Evolutionary conservation across 768 basidiomycete genomes (phyloP).

Genomic region (Psilocybe subaeruginosa): DNA sequence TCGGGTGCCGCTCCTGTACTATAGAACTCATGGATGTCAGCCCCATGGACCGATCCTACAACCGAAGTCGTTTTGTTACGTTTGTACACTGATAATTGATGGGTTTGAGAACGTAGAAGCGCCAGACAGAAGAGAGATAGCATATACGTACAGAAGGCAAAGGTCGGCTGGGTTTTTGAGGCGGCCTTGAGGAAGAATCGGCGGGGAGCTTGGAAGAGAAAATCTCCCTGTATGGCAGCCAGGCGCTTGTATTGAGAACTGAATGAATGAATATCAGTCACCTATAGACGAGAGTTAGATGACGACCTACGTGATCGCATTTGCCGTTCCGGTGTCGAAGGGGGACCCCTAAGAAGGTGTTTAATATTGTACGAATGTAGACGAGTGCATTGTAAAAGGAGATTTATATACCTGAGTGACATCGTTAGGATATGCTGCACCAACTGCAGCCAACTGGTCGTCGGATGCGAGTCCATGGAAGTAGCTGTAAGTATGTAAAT

Average conservation of each 20-base stretch:
- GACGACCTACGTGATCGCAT: constrained; percentile 24
- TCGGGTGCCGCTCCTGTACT: constrained; percentile 12
- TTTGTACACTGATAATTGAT: constrained; percentile 30
- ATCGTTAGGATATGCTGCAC: not conserved
- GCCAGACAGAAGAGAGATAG: no score
- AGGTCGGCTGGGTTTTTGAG: constrained; percentile 13
- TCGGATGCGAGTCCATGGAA: not conserved
- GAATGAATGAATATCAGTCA: not conserved
- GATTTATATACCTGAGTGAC: not conserved
- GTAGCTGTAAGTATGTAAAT: not conserved
- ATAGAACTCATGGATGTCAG: constrained; percentile 23
- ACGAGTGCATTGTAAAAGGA: not conserved
- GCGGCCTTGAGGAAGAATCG: constrained; percentile 37
- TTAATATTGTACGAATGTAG: not conserved
- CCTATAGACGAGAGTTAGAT: not conserved
- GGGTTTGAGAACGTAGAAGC: not conserved
- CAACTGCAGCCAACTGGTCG: not conserved
- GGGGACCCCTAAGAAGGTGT: constrained; percentile 24
- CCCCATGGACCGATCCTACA: constrained; percentile 25
- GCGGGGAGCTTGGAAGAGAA: constrained; percentile 36
- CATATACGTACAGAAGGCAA: not conserved
- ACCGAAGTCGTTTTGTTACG: constrained; percentile 27
- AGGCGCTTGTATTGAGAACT: constrained; percentile 45
- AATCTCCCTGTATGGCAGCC: constrained; percentile 41
- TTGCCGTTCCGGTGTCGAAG: constrained; percentile 25